Conservation (phyloP, 768 basidiomycete genomes). For the Hysterangium stoloniferum region DNA sequence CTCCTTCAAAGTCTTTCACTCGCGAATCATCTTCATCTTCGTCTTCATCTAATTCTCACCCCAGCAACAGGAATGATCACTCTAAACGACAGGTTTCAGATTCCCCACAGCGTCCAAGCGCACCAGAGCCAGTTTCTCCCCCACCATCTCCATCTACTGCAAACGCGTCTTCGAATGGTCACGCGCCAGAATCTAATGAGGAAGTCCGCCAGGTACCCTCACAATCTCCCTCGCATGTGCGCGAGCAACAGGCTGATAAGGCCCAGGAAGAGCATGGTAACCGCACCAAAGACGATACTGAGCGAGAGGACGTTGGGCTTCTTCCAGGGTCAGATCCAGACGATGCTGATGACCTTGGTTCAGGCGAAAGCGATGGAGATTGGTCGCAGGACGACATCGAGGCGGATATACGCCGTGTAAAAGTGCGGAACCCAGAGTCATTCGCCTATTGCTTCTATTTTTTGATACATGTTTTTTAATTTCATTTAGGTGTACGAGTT, state of each 20-base stretch:
- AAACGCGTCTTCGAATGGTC: constrained; percentile 2
- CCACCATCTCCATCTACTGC: not conserved
- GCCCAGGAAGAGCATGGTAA: not conserved
- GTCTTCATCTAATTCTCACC: not conserved
- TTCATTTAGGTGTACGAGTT: constrained; percentile 81
- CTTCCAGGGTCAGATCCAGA: constrained; percentile 9
- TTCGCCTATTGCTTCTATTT: not conserved
- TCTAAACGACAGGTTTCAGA: not conserved
- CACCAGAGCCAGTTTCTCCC: not conserved
- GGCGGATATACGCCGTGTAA: constrained; percentile 13
- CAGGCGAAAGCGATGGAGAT: constrained; percentile 12
- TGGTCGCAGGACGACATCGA: constrained; percentile 12
- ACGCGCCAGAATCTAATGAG: not conserved
- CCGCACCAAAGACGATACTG: constrained; percentile 1
- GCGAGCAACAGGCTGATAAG: not conserved
- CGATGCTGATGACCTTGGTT: constrained; percentile 6
- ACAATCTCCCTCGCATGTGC: not conserved
- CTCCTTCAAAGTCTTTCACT: constrained; percentile 10
- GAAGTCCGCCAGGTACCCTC: constrained; percentile 3
- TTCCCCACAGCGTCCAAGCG: constrained; percentile 4
- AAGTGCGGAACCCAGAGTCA: not conserved
- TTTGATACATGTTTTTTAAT: not conserved
- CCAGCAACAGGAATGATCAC: not conserved
- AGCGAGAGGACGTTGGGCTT: not conserved
- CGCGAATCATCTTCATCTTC: constrained; percentile 7